phyloP scores from a whole-genome alignment of 345 rosid genomes.

The Brassica nigra region DNA sequence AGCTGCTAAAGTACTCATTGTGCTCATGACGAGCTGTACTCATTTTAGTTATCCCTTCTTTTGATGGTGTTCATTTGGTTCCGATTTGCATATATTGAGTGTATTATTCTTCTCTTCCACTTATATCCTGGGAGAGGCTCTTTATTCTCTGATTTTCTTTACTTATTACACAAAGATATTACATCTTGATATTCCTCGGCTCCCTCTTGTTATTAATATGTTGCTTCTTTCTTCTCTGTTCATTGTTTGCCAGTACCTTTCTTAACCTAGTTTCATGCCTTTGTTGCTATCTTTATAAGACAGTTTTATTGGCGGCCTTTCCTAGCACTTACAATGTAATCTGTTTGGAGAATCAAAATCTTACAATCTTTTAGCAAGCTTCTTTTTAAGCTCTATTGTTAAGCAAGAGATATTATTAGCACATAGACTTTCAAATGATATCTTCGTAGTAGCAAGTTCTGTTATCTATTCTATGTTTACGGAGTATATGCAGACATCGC shows the following conservation, averaged over 20 bases:
- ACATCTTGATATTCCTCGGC: constrained; percentile 9
- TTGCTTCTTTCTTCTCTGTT: constrained; percentile 13
- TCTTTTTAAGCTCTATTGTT: background rate
- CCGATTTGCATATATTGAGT: background rate
- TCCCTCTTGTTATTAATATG: constrained; percentile 1
- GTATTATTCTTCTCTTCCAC: constrained; percentile 18
- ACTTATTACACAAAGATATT: background rate
- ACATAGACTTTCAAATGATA: constrained; percentile 19
- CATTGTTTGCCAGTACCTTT: constrained; percentile 9
- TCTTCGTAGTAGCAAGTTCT: background rate
- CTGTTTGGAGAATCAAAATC: background rate
- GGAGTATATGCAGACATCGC: constrained; percentile 26
- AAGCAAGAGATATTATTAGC: background rate
- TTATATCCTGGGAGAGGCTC: constrained; percentile 25
- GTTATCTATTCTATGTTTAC: constrained; percentile 4
- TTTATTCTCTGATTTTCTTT: background rate
- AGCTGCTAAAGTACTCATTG: constrained; percentile 1
- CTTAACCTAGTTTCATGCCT: background rate
- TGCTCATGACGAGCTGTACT: constrained; percentile 10
- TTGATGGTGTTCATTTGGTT: background rate
- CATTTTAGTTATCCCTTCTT: constrained; percentile 15
- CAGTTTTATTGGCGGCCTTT: background rate
- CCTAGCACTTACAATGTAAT: background rate
- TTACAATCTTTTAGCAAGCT: constrained; percentile 11
- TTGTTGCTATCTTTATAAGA: background rate